A percentile compares a stretch with the other conserved stretches of the same genome.
These are phyloP conservation scores for Fomitopsis serialis DNA, from an alignment of 768 basidiomycete genomes.

Conservation along the genomic window DNA sequence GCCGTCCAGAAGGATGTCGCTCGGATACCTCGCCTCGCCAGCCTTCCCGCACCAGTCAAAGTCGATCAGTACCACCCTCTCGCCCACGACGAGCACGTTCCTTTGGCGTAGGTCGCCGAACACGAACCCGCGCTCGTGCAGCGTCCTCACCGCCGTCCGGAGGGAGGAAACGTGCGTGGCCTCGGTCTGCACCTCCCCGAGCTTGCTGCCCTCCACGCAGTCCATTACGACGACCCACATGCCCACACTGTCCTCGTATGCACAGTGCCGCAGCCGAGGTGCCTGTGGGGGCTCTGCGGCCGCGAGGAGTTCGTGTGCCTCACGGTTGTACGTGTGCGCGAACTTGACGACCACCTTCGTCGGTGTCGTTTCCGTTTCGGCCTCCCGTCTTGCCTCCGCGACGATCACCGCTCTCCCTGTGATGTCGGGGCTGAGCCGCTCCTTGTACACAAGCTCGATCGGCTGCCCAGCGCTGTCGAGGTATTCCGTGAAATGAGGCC, in stretches of 20 bases:
- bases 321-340: slow-evolving; percentile 1
- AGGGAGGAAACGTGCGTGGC: too few relatives aligned
- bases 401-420: not conserved
- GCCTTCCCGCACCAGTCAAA: slow-evolving; percentile 6
- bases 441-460: slow-evolving; percentile 4
- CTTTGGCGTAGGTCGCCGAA: slow-evolving; percentile 2
- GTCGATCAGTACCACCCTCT: slow-evolving; percentile 15
- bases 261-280: not conserved
- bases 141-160: too few relatives aligned
- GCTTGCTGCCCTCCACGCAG: not conserved
- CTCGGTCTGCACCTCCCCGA: too few relatives aligned
- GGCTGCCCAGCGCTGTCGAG: not conserved
- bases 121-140: too few relatives aligned
- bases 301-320: slow-evolving; percentile 1
- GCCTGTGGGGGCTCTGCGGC: not conserved
- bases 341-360: not conserved
- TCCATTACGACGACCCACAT: slow-evolving; percentile 18
- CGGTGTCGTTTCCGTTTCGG: not conserved
- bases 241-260: not conserved
- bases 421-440: not conserved
- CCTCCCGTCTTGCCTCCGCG: too few relatives aligned
- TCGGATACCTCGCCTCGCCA: slow-evolving; percentile 3
- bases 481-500: slow-evolving; percentile 2
- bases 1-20: slow-evolving; percentile 6
- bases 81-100: slow-evolving; percentile 7